phyloP scores from a whole-genome alignment of 306 rosid genomes.

The Amphicarpaea edgeworthii region DNA sequence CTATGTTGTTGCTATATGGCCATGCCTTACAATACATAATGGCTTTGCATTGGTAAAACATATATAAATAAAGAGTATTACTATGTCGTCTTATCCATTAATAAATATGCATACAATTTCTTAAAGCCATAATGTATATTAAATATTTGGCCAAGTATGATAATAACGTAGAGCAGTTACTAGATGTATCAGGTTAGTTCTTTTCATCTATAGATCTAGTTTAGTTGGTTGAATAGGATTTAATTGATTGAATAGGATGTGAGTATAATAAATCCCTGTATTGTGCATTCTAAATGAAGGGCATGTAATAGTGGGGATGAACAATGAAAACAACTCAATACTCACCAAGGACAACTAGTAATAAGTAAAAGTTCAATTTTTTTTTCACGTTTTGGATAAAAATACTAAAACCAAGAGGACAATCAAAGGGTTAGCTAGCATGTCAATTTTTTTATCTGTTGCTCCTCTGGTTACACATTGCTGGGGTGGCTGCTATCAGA shows the following conservation, averaged over 20 bases:
- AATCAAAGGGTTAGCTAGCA: not conserved
- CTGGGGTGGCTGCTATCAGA: conserved; percentile 23
- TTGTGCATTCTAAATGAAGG: not conserved
- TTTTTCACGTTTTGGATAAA: conserved; percentile 24
- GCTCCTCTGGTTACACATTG: conserved; percentile 14
- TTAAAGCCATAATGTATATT: too few relatives aligned
- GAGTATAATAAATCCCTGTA: too few relatives aligned
- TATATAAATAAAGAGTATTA: too few relatives aligned
- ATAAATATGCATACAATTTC: too few relatives aligned
- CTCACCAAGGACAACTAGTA: not conserved
- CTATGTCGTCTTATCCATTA: too few relatives aligned
- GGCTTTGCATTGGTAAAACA: not conserved
- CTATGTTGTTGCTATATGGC: not conserved
- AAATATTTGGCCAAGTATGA: not conserved
- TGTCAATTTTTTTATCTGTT: conserved; percentile 5
- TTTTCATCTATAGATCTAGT: too few relatives aligned
- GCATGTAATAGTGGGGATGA: conserved; percentile 9
- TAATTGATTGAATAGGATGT: too few relatives aligned
- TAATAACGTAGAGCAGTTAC: too few relatives aligned
- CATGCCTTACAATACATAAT: not conserved
- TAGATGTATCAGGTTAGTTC: too few relatives aligned
- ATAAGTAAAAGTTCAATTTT: conserved; percentile 28
- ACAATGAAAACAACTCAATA: conserved; percentile 28
- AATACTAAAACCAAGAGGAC: conserved; percentile 29
- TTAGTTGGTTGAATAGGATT: too few relatives aligned